Base-by-base conservation (phyloP, 2,329 filamentous ascomycete species). In the Elsinoe fawcettii region DNA sequence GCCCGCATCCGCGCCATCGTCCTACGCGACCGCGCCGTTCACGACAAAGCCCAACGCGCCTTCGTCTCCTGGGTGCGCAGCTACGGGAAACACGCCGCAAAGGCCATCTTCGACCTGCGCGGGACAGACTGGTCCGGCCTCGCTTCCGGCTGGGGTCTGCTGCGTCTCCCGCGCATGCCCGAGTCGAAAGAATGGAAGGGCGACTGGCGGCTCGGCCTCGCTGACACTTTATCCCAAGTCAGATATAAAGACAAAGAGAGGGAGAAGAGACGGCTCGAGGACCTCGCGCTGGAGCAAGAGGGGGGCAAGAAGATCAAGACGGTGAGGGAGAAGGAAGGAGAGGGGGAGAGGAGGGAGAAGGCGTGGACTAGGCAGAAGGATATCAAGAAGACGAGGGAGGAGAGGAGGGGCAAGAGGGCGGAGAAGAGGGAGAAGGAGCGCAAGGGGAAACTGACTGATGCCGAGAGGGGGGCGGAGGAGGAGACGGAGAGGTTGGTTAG, bases 31-130 rank as follows among this genome's bases (percentile, higher is more conserved):
- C 75, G 86, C 22, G 81, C 83, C 23, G 68, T 93, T 9, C 86
- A 93, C 69, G 90, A 96, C 69, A 93, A 95, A 66, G 90, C 87
- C 0, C 90, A 96, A 67, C 84, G 86, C 60, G 93, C 86, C 0
- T 97, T 99, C 65, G 92, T 97, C 20, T 92, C 87, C 67, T 97
- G 90, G 88, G 84, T 95, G 1, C 84, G 90, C 67, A 87, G 88
- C 63, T 97, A 97, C 73, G 87, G 83, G 67, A 95, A 93, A 66
- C 93, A 97, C 66, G 84, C 91, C 63, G 90, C 92, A 1, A 86
- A 83, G 59, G 95, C 90, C 66, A 97, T 99, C 63, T 99, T 99
- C 76, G 83, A 87, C 9, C 76, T 90, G 1, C 71, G 78, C 2
- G 90, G 95, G 65, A 77, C 96, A 14, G 86, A 96, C 69, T 99